These are phyloP conservation scores for Cylindrotheca fusiformis DNA, from an alignment of 108 stramenopile genomes.

Conservation along the genomic window DNA sequence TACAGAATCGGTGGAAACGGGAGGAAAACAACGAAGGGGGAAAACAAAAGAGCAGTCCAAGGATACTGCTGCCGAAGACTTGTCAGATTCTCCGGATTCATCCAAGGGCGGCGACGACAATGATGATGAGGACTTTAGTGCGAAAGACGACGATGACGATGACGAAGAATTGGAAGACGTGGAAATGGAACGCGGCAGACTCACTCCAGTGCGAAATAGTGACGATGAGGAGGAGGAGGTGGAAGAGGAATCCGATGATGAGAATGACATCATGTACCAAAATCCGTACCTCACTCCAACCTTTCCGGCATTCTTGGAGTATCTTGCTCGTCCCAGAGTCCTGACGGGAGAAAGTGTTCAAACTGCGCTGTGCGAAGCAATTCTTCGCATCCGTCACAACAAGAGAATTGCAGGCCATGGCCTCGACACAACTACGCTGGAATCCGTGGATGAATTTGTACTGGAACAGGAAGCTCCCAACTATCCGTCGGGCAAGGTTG, in stretches of 20 bases:
- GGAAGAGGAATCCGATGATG: constrained; percentile 31
- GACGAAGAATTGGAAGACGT: constrained; percentile 29
- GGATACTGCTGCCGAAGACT: not conserved
- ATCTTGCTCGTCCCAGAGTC: constrained; percentile 27
- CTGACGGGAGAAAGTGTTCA: constrained; percentile 30
- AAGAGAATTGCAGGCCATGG: constrained; percentile 12
- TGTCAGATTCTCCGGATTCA: constrained; percentile 8
- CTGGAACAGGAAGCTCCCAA: constrained; percentile 27
- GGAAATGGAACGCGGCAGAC: constrained; percentile 15
- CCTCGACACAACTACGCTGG: not conserved
- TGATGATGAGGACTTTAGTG: constrained; percentile 20
- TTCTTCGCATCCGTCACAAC: constrained; percentile 19
- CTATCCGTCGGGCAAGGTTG: constrained; percentile 21
- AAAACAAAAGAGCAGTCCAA: constrained; percentile 8
- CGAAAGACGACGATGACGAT: constrained; percentile 23
- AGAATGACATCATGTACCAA: constrained; percentile 22
- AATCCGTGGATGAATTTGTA: constrained; percentile 22
- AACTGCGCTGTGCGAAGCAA: constrained; percentile 18
- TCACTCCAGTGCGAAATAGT: not conserved
- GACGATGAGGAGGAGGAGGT: constrained; percentile 20
- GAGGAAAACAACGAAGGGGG: not conserved
- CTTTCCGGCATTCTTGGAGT: constrained; percentile 25
- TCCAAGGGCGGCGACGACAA: constrained; percentile 7
- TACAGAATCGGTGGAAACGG: not conserved
- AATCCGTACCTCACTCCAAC: constrained; percentile 46